Evolutionary conservation across 495 filamentous ascomycete genomes (phyloP).

Genomic region (Clohesyomyces aquaticus): DNA sequence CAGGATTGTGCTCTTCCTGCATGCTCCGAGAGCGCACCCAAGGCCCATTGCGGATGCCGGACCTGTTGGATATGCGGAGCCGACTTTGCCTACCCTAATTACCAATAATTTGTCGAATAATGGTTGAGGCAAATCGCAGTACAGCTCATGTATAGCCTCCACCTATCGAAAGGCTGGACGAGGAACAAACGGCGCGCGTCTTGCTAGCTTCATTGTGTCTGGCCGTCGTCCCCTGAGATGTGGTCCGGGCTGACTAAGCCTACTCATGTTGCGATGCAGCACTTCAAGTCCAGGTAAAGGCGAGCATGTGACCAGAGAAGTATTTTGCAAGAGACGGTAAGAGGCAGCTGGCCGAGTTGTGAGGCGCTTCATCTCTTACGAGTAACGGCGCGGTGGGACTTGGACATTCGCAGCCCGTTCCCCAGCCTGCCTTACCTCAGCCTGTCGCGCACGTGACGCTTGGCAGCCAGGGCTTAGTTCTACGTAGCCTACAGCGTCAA

Average conservation of each 20-base stretch:
- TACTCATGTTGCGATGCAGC: neutral
- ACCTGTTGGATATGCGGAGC: too few relatives aligned
- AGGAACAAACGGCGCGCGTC: neutral
- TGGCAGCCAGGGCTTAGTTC: neutral
- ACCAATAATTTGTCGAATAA: too few relatives aligned
- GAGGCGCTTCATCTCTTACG: neutral
- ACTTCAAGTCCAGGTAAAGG: too few relatives aligned
- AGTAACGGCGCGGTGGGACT: neutral
- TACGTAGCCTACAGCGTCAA: constrained; percentile 1
- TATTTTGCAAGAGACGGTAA: neutral
- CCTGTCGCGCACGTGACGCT: neutral
- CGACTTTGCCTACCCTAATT: too few relatives aligned
- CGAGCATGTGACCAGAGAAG: neutral
- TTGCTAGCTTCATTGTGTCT: neutral
- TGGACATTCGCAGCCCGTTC: too few relatives aligned
- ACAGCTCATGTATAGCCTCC: too few relatives aligned
- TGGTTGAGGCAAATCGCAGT: too few relatives aligned
- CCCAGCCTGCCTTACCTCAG: too few relatives aligned
- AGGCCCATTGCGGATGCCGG: too few relatives aligned
- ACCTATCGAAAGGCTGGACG: too few relatives aligned
- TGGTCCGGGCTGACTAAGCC: neutral
- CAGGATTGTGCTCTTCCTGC: too few relatives aligned
- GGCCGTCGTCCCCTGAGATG: neutral
- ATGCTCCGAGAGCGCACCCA: too few relatives aligned
- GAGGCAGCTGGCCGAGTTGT: neutral